A percentile compares a stretch with the other conserved stretches of the same genome.
Conservation (phyloP, 108 stramenopile genomes). For the Fragilaria crotonensis region DNA sequence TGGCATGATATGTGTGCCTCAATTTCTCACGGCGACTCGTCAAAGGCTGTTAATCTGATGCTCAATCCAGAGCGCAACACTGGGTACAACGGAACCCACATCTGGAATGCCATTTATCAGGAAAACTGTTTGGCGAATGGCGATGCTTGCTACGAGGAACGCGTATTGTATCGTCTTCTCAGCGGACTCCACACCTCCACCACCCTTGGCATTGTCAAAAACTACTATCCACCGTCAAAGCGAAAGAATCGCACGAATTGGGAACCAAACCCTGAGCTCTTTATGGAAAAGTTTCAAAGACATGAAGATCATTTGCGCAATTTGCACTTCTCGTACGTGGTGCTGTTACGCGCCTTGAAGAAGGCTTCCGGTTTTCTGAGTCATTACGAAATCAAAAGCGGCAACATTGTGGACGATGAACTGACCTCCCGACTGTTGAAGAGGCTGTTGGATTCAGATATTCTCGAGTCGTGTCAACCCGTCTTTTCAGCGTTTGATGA, state of each 20-base stretch:
- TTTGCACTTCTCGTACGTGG: conserved; percentile 91
- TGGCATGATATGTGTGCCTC: conserved; percentile 87
- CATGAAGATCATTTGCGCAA: conserved; percentile 86
- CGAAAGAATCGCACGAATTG: conserved; percentile 60
- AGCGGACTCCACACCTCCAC: conserved; percentile 87
- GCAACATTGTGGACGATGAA: conserved; percentile 78
- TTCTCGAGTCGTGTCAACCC: conserved; percentile 59
- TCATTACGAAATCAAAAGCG: conserved; percentile 71
- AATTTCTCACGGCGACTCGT: conserved; percentile 41
- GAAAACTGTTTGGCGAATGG: conserved; percentile 74
- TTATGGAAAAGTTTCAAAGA: conserved; percentile 75
- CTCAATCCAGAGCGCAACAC: conserved; percentile 93
- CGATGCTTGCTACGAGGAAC: conserved; percentile 80
- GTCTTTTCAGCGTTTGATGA: conserved; percentile 94
- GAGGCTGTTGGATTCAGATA: conserved; percentile 74
- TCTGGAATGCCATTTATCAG: conserved; percentile 89
- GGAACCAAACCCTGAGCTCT: conserved; percentile 80
- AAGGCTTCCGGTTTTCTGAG: conserved; percentile 72
- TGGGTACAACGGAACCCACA: conserved; percentile 88
- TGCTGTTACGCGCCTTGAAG: conserved; percentile 78
- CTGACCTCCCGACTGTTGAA: conserved; percentile 56
- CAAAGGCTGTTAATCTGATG: conserved; percentile 76
- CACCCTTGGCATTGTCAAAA: conserved; percentile 79
- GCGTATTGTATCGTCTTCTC: conserved; percentile 83
- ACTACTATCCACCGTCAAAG: conserved; percentile 86